Base-by-base conservation (phyloP, 176 grass and related monocot species). In the Juncus effusus region DNA sequence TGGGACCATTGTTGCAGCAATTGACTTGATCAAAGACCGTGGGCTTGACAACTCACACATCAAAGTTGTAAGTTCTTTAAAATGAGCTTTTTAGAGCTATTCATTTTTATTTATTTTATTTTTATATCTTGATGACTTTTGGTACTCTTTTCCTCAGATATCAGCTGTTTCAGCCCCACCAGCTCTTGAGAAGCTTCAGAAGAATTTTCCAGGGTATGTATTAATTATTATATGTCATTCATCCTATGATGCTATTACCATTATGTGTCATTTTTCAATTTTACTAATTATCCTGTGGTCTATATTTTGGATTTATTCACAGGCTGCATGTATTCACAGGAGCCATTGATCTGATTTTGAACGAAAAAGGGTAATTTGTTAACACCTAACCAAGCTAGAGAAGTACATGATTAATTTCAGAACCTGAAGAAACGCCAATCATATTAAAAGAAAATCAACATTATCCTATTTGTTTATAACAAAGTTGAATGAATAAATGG, bases 321-420 rank as follows among this genome's bases (percentile, higher is more conserved):
- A 91, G 88, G 77, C 61, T 86, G 65, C 84, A 77, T 67, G 87
- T 91, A 3, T 91, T 81, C 66, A 63, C 83, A 3, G 83, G 88
- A 68, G 77, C 77, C 28, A 76, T 91, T 56, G 88, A 87, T 83
- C 77, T 81, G 62, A 79, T 73, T 42, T 77, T 91, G 61, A 91
- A 86, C 67, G 83, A 86, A 59, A 87, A 84, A 78, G 83, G 74
- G 83, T 91, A 86, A 59, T 49, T 61, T 4, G 7, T 45, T 3
- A 45, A 45, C 7, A 45, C 42, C 5, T 45, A 45, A 45, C 42
- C 42, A 45, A 45, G 7, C 7, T 45, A 45, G n/a, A n/a, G n/a
- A n/a, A n/a, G n/a, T n/a, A n/a, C n/a, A n/a, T n/a, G n/a, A n/a
- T n/a, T n/a, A n/a, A n/a, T n/a, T n/a, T n/a, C n/a, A n/a, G 4